These are phyloP conservation scores for Trichoderma polysporum DNA, from an alignment of 2,329 filamentous ascomycete genomes.

Conservation along the genomic window DNA sequence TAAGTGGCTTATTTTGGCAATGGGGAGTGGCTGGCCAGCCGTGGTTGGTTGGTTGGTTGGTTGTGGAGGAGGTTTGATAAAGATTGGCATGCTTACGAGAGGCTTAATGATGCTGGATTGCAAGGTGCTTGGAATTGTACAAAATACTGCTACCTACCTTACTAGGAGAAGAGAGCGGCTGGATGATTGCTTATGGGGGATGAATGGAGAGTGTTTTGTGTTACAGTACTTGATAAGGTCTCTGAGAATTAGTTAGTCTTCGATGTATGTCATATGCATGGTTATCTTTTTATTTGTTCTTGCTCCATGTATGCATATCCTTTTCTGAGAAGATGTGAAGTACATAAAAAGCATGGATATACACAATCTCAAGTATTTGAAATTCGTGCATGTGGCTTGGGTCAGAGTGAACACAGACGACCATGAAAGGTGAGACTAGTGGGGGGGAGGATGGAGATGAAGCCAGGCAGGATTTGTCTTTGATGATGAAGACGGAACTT, in stretches of 20 bases:
- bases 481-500: not conserved
- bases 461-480: not conserved
- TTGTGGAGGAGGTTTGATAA: not conserved
- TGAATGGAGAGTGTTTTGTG: not conserved
- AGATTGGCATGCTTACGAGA: not conserved
- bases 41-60: not conserved
- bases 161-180: not conserved
- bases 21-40: not conserved
- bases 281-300: not conserved
- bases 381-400: not conserved
- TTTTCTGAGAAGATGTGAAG: not conserved
- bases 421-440: not conserved
- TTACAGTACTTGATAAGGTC: not conserved
- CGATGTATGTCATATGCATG: conserved; percentile 1
- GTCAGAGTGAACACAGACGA: not conserved
- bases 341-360: too few species aligned
- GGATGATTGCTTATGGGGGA: not conserved
- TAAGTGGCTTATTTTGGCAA: not conserved
- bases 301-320: not conserved
- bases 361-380: not conserved
- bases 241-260: not conserved
- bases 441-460: not conserved
- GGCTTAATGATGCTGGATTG: not conserved
- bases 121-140: not conserved
- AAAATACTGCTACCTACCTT: not conserved